These are phyloP conservation scores for Penicillium occitanis DNA, from an alignment of 2,329 filamentous ascomycete genomes.

Conservation along the genomic window DNA sequence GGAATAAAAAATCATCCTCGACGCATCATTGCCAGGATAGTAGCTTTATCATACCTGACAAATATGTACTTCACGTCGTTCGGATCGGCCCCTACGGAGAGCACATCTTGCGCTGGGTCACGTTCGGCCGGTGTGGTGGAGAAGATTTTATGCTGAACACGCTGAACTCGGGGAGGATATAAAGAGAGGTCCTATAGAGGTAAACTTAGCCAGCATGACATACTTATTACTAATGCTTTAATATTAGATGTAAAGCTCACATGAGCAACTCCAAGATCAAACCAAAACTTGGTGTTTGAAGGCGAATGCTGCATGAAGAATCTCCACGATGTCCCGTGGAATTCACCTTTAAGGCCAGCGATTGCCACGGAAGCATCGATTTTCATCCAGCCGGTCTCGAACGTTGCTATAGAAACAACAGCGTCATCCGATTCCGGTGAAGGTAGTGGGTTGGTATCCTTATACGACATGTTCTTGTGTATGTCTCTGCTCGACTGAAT, in stretches of 20 bases:
- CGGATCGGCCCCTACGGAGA: constrained; percentile 1
- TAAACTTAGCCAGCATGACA: not conserved
- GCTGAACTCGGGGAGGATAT: constrained; percentile 11
- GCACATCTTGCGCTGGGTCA: constrained; percentile 12
- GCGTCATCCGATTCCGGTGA: not conserved
- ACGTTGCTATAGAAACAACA: constrained; percentile 12
- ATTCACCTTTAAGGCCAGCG: not conserved
- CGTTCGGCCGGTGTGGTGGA: constrained; percentile 1
- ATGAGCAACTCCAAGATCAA: constrained; percentile 13
- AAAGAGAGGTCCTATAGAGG: constrained; percentile 3
- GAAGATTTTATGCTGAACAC: constrained; percentile 10
- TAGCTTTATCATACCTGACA: not conserved
- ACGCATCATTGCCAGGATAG: no score
- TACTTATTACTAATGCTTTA: not conserved
- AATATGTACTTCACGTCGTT: constrained; percentile 15
- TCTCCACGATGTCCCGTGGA: constrained; percentile 5
- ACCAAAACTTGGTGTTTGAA: constrained; percentile 16
- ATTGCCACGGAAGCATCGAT: constrained; percentile 7
- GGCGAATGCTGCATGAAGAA: constrained; percentile 13
- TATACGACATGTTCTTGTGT: constrained; percentile 10
- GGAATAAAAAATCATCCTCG: not conserved
- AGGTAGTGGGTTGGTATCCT: constrained; percentile 7
- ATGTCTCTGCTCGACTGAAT: not conserved
- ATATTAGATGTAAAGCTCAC: not conserved
- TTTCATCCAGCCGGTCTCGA: constrained; percentile 14